Conservation (phyloP, 129 eudicot genomes). For the Cynara cardunculus region DNA sequence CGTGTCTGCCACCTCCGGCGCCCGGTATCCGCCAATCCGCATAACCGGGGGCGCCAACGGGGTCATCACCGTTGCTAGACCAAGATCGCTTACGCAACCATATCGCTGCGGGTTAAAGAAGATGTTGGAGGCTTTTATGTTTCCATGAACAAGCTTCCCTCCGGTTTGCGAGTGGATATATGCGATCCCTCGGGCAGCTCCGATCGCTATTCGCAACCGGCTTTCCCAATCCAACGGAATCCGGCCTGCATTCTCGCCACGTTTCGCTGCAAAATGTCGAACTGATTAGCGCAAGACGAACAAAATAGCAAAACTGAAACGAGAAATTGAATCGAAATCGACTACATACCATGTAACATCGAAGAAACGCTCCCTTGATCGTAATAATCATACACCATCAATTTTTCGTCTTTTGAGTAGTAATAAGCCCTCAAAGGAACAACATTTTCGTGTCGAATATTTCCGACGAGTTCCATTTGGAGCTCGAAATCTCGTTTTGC, state of each 20-base stretch:
- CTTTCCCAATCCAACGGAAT: constrained; percentile 75
- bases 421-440: constrained; percentile 82
- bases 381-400: constrained; percentile 82
- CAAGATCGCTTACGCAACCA: constrained; percentile 74
- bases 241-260: constrained; percentile 46
- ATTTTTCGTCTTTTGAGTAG: constrained; percentile 94
- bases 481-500: constrained; percentile 80
- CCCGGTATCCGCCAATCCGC: constrained; percentile 65
- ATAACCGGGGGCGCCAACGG: constrained; percentile 43
- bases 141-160: constrained; percentile 85
- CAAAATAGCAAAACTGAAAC: background rate
- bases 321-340: background rate
- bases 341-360: constrained; percentile 68
- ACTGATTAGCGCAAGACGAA: background rate
- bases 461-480: constrained; percentile 85
- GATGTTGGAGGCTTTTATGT: constrained; percentile 82
- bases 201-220: constrained; percentile 65
- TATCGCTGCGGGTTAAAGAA: constrained; percentile 56
- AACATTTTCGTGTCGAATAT: constrained; percentile 69
- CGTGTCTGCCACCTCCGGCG: constrained; percentile 78
- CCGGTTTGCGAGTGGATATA: constrained; percentile 61
- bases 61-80: constrained; percentile 59
- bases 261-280: constrained; percentile 45
- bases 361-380: constrained; percentile 72
- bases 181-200: constrained; percentile 82